Percentiles rank a stretch among this genome's conserved stretches.
phyloP scores from a whole-genome alignment of 805 yeast species.

The Suhomyces sp. region DNA sequence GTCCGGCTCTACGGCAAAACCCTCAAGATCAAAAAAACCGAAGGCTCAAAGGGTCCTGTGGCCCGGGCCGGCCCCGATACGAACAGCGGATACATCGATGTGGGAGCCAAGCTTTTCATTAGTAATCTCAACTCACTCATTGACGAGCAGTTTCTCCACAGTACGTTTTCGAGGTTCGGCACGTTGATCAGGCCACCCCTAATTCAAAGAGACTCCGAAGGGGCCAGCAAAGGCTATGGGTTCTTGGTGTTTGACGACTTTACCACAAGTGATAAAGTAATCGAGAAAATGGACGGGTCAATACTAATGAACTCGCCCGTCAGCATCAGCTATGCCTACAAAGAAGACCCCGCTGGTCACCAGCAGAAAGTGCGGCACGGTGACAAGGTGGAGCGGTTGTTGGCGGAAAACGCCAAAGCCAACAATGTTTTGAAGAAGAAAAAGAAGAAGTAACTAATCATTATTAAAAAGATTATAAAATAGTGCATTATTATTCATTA shows the following conservation, averaged over 20 bases:
- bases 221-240: constrained; percentile 60
- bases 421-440: constrained; percentile 23
- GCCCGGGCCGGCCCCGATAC: constrained; percentile 2
- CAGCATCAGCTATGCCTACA: constrained; percentile 66
- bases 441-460: not conserved
- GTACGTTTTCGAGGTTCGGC: constrained; percentile 71
- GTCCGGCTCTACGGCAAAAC: constrained; percentile 58
- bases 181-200: constrained; percentile 47
- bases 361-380: constrained; percentile 63
- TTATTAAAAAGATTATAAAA: too few relatives aligned
- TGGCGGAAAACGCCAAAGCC: constrained; percentile 61
- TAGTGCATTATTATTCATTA: too few relatives aligned
- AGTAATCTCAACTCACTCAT: constrained; percentile 66
- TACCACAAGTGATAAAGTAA: constrained; percentile 67
- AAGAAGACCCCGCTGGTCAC: constrained; percentile 42
- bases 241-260: constrained; percentile 64
- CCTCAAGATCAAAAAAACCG: constrained; percentile 55
- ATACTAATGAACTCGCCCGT: constrained; percentile 65
- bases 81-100: constrained; percentile 26
- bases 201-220: constrained; percentile 47
- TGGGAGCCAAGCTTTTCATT: constrained; percentile 51
- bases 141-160: constrained; percentile 54
- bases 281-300: constrained; percentile 64
- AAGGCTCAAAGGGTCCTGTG: constrained; percentile 11
- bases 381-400: constrained; percentile 67